Evolutionary conservation across 2,329 filamentous ascomycete genomes (phyloP).

Genomic region (Knufia petricola): DNA sequence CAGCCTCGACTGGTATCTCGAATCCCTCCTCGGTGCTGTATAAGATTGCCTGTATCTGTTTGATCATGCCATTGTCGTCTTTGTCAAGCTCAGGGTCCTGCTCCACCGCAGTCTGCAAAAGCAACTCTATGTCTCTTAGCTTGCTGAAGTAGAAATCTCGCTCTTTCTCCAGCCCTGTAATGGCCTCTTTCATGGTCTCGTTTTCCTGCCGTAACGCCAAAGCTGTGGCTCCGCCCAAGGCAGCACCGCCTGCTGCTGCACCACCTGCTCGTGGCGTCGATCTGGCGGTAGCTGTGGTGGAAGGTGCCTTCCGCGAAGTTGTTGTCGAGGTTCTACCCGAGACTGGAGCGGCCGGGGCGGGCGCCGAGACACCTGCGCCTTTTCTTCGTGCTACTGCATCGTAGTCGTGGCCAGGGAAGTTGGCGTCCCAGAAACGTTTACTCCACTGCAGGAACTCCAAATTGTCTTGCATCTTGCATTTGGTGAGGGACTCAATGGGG

Average conservation of each 20-base stretch:
- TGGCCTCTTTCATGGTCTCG: slow-evolving; percentile 81
- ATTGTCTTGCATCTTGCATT: slow-evolving; percentile 99
- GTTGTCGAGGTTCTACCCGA: slow-evolving; percentile 37
- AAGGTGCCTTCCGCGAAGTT: slow-evolving; percentile 51
- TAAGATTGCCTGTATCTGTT: slow-evolving; percentile 91
- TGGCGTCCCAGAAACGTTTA: slow-evolving; percentile 95
- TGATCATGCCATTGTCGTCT: slow-evolving; percentile 82
- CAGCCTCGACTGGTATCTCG: slow-evolving; percentile 75
- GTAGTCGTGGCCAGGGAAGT: slow-evolving; percentile 95
- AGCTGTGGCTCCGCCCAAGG: slow-evolving; percentile 46
- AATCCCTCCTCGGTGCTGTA: slow-evolving; percentile 88
- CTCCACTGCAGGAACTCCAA: slow-evolving; percentile 97
- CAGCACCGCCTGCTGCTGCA: slow-evolving; percentile 35
- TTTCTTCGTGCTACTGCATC: slow-evolving; percentile 81
- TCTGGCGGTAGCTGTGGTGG: slow-evolving; percentile 44
- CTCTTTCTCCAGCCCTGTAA: slow-evolving; percentile 88
- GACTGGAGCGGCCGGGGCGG: slow-evolving; percentile 41
- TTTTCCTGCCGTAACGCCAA: slow-evolving; percentile 78
- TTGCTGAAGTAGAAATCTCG: slow-evolving; percentile 99
- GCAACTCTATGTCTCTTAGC: slow-evolving; percentile 87
- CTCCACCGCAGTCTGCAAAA: slow-evolving; percentile 88
- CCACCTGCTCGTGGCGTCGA: slow-evolving; percentile 25
- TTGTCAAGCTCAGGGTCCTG: slow-evolving; percentile 88
- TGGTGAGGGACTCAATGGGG: slow-evolving; percentile 77
- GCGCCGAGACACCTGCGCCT: slow-evolving; percentile 53